These are phyloP conservation scores for Cladosporium sp. DNA, from an alignment of 2,329 filamentous ascomycete species.

Conservation along the genomic window DNA sequence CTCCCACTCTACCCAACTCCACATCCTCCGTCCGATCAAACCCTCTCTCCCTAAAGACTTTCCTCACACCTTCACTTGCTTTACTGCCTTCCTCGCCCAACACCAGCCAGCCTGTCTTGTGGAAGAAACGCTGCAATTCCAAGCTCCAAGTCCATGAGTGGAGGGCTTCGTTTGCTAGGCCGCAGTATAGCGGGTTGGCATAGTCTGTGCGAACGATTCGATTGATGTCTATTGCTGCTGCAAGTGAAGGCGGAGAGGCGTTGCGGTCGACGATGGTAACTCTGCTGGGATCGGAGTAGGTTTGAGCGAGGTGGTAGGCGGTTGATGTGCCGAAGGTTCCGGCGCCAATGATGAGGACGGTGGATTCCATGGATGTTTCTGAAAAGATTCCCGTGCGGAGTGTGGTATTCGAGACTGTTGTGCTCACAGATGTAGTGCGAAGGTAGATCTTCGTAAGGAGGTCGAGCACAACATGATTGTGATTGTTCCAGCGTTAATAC, in stretches of 20 bases:
- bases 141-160: slow-evolving; percentile 34
- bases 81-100: slow-evolving; percentile 41
- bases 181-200: slow-evolving; percentile 24
- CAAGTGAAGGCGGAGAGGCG: slow-evolving; percentile 44
- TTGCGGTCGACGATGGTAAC: slow-evolving; percentile 58
- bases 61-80: slow-evolving; percentile 44
- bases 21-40: slow-evolving; percentile 39
- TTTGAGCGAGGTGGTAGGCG: slow-evolving; percentile 56
- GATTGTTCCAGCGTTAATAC: too few relatives aligned
- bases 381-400: too few relatives aligned
- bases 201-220: slow-evolving; percentile 32
- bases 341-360: slow-evolving; percentile 23
- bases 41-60: slow-evolving; percentile 50
- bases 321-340: slow-evolving; percentile 24
- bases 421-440: too few relatives aligned
- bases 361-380: neutral
- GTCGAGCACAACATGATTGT: too few relatives aligned
- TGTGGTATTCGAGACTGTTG: too few relatives aligned
- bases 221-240: slow-evolving; percentile 31
- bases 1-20: slow-evolving; percentile 40
- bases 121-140: slow-evolving; percentile 43
- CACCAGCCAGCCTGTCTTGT: slow-evolving; percentile 58
- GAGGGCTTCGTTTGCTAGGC: slow-evolving; percentile 36
- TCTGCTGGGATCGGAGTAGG: slow-evolving; percentile 44
- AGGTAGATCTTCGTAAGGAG: too few relatives aligned